Evolutionary conservation across 805 yeast genomes (phyloP).

Genomic region (Tetrapisispora fleetii): DNA sequence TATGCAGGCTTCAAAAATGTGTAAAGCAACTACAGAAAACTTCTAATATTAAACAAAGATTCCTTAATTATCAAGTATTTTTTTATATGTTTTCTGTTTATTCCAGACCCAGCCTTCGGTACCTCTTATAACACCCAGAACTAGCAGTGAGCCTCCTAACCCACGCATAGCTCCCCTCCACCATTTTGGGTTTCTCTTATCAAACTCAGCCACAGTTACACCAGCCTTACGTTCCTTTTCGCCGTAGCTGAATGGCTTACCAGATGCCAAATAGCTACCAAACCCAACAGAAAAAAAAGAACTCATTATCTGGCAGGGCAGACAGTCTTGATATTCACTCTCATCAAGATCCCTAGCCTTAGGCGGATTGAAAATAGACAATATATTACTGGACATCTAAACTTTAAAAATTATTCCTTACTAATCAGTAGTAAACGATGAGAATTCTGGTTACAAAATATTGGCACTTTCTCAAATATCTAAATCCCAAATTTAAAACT

Average conservation of each 20-base stretch:
- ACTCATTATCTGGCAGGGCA: slow-evolving; percentile 62
- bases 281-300: slow-evolving; percentile 47
- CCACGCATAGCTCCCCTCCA: slow-evolving; percentile 49
- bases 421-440: no score
- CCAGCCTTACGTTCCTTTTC: slow-evolving; percentile 32
- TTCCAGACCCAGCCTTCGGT: slow-evolving; percentile 54
- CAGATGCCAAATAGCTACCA: slow-evolving; percentile 53
- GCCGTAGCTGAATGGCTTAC: slow-evolving; percentile 42
- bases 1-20: neutral
- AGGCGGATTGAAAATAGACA: slow-evolving; percentile 44
- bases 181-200: slow-evolving; percentile 42
- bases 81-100: slow-evolving; percentile 21
- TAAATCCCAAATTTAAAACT: no score
- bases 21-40: neutral
- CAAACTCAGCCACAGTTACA: slow-evolving; percentile 25
- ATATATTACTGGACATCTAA: slow-evolving; percentile 32
- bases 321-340: slow-evolving; percentile 43
- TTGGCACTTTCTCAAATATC: neutral
- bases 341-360: slow-evolving; percentile 34
- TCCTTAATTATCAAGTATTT: slow-evolving; percentile 1
- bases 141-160: slow-evolving; percentile 44
- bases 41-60: no score
- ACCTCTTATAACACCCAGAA: slow-evolving; percentile 52
- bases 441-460: neutral
- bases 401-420: no score